A percentile compares a stretch with the other conserved stretches of the same genome.
Conservation (phyloP, 2,329 filamentous ascomycete genomes). For the Cytospora paraplurivora region DNA sequence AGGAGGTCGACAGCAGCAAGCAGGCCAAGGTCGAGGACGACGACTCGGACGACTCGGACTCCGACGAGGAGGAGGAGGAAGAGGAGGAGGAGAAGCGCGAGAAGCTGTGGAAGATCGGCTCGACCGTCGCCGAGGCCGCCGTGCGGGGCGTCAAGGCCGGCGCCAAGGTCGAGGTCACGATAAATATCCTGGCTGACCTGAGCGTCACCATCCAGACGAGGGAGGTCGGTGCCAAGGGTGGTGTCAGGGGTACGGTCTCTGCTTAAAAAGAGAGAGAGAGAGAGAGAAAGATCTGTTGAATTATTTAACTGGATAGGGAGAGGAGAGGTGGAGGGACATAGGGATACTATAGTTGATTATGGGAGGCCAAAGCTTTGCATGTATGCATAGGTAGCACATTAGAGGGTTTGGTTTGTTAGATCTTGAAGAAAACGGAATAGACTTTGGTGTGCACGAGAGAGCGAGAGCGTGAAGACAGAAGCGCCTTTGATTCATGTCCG, state of each 20-base stretch:
- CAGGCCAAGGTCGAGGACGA: constrained; percentile 62
- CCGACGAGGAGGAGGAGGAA: constrained; percentile 67
- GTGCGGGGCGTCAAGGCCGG: constrained; percentile 84
- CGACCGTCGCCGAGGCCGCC: constrained; percentile 80
- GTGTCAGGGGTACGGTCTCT: constrained; percentile 63
- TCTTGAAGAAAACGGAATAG: background rate
- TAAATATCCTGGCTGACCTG: constrained; percentile 83
- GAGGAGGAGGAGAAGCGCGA: constrained; percentile 86
- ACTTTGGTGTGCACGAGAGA: background rate
- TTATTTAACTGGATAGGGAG: background rate
- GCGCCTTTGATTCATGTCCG: no score
- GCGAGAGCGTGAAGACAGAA: background rate
- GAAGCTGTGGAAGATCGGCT: constrained; percentile 89
- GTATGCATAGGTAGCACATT: constrained; percentile 23
- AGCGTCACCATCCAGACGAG: constrained; percentile 77
- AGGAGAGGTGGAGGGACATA: background rate
- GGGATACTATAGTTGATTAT: background rate
- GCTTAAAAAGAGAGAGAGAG: constrained; percentile 32
- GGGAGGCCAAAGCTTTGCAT: constrained; percentile 8
- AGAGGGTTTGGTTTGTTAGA: constrained; percentile 20
- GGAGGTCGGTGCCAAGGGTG: constrained; percentile 85
- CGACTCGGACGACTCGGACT: constrained; percentile 67
- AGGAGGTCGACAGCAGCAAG: constrained; percentile 53
- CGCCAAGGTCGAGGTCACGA: constrained; percentile 88
- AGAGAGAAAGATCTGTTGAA: no score